These are phyloP conservation scores for Paecilomyces sp. DNA, from an alignment of 2,329 filamentous ascomycete genomes.

Conservation along the genomic window DNA sequence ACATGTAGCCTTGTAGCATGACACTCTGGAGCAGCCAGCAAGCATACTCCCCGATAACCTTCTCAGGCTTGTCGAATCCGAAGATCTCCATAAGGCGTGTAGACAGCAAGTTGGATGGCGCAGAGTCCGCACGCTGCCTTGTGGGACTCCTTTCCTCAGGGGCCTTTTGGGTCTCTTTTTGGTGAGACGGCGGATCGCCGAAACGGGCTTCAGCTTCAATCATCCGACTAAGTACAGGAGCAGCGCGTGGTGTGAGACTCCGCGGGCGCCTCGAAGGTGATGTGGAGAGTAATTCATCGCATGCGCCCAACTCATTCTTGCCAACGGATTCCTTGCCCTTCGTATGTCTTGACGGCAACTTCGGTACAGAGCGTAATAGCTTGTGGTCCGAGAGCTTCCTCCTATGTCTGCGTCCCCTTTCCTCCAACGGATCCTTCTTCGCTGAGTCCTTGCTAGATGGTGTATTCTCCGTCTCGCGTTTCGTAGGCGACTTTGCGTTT, in stretches of 20 bases:
- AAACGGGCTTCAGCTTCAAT: conserved; percentile 64
- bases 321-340: conserved; percentile 16
- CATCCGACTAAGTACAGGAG: conserved; percentile 71
- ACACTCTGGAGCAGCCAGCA: conserved; percentile 92
- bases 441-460: conserved; percentile 1
- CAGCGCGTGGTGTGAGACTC: conserved; percentile 43
- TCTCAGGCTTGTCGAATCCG: conserved; percentile 71
- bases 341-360: conserved; percentile 35
- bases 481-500: conserved; percentile 1
- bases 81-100: conserved; percentile 76
- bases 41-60: conserved; percentile 83
- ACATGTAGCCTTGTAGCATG: conserved; percentile 88
- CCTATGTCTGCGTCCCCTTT: conserved; percentile 43
- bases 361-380: conserved; percentile 52
- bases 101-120: conserved; percentile 53
- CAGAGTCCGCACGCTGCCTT: conserved; percentile 42
- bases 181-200: conserved; percentile 14
- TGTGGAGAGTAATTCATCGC: conserved; percentile 10
- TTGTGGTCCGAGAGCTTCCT: conserved; percentile 59
- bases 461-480: not conserved
- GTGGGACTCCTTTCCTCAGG: conserved; percentile 40
- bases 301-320: conserved; percentile 6
- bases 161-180: conserved; percentile 12
- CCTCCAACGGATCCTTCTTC: conserved; percentile 18
- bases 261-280: conserved; percentile 19